phyloP scores from a whole-genome alignment of 1,284 basidiomycete genomes.

The Salmacisia buchloeana region DNA sequence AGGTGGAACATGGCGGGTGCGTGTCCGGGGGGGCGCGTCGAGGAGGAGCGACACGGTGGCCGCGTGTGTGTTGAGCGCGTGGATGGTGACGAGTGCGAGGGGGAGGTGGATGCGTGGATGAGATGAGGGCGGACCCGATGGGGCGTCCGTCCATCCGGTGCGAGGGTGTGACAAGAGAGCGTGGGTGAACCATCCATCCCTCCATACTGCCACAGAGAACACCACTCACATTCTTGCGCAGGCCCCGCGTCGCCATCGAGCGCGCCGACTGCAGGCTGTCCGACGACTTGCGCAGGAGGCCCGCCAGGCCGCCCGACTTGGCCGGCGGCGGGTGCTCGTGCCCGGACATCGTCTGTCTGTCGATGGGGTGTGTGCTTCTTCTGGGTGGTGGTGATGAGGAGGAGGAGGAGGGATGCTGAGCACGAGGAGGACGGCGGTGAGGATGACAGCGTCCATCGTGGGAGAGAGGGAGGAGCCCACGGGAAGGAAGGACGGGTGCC shows the following conservation, averaged over 20 bases:
- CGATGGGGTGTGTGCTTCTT: no score
- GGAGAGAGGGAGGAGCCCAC: no score
- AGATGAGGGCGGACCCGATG: background rate
- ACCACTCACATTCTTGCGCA: slow-evolving; percentile 4
- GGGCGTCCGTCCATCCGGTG: no score
- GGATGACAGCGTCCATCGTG: no score
- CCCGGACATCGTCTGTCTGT: background rate
- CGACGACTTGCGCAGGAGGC: background rate
- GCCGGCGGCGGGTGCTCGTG: background rate
- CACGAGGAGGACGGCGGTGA: no score
- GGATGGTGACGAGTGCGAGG: background rate
- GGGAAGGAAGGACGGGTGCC: no score
- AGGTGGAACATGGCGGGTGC: background rate
- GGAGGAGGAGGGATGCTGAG: no score
- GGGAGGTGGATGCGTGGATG: background rate
- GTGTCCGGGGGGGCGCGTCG: background rate
- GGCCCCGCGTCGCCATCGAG: background rate
- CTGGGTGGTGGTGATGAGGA: no score
- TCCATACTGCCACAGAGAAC: background rate
- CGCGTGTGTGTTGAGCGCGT: background rate
- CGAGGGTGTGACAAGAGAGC: background rate
- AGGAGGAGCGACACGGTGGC: background rate
- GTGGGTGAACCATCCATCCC: no score
- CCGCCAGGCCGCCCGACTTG: background rate
- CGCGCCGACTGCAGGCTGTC: background rate